phyloP scores from a whole-genome alignment of 2,329 filamentous ascomycete genomes.

The Bertia moriformis region DNA sequence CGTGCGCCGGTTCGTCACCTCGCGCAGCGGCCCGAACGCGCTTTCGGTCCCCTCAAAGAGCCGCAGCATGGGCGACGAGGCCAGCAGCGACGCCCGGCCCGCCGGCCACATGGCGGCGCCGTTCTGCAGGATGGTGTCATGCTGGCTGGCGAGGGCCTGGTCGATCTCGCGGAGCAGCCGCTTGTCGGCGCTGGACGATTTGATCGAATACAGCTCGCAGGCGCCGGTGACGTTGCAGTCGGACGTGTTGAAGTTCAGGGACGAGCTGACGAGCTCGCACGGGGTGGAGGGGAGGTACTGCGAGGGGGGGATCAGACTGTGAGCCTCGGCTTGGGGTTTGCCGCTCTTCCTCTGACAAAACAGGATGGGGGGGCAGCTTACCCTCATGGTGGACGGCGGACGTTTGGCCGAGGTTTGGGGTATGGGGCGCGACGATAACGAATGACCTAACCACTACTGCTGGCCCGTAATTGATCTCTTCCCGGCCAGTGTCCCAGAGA shows the following conservation, averaged over 20 bases:
- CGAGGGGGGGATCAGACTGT: no score
- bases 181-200: slow-evolving; percentile 88
- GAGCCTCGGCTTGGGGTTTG: no score
- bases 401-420: no score
- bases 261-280: no score
- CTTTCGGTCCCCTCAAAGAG: slow-evolving; percentile 66
- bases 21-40: slow-evolving; percentile 83
- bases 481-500: no score
- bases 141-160: slow-evolving; percentile 75
- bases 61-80: slow-evolving; percentile 55
- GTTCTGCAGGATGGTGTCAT: slow-evolving; percentile 73
- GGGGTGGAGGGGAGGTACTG: no score
- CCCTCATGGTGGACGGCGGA: no score
- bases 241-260: slow-evolving; percentile 87
- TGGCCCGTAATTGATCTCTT: no score
- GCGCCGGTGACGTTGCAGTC: slow-evolving; percentile 85
- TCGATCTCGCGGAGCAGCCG: slow-evolving; percentile 95
- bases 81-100: slow-evolving; percentile 37
- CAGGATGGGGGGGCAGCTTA: no score
- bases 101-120: slow-evolving; percentile 79
- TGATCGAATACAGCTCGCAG: slow-evolving; percentile 94
- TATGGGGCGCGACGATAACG: no score
- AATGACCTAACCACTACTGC: no score
- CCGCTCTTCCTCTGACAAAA: no score
- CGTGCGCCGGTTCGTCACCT: slow-evolving; percentile 75